A percentile compares a stretch with the other conserved stretches of the same genome.
phyloP scores from a whole-genome alignment of 352 stramenopile genomes.

The Phytophthora boehmeriae region DNA sequence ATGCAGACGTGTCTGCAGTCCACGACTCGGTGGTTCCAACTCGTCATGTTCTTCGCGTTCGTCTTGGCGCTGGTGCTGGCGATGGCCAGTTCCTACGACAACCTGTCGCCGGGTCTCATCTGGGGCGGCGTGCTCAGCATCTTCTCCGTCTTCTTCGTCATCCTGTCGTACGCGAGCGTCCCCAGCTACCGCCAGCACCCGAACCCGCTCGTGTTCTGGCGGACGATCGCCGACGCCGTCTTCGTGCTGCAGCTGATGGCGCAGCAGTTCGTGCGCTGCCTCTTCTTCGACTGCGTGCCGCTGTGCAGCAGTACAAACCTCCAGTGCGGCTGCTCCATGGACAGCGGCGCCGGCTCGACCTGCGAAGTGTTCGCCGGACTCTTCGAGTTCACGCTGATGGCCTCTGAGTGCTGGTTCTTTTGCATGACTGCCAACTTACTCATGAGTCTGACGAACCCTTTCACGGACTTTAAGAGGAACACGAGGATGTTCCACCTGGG shows the following conservation, averaged over 20 bases:
- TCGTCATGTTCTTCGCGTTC: slow-evolving; percentile 85
- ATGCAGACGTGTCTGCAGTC: slow-evolving; percentile 74
- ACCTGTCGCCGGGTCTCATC: slow-evolving; percentile 81
- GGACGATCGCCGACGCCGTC: slow-evolving; percentile 83
- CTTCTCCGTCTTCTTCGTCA: slow-evolving; percentile 89
- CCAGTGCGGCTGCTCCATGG: slow-evolving; percentile 77
- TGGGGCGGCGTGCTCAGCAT: slow-evolving; percentile 83
- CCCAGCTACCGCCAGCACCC: slow-evolving; percentile 83
- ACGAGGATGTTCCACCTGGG: slow-evolving; percentile 86
- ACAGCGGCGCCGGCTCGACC: slow-evolving; percentile 45
- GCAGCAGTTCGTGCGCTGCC: slow-evolving; percentile 80
- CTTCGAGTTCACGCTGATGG: slow-evolving; percentile 87
- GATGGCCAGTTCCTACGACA: slow-evolving; percentile 70
- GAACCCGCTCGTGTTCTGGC: slow-evolving; percentile 90
- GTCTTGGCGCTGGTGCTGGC: slow-evolving; percentile 62
- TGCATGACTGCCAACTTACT: slow-evolving; percentile 90
- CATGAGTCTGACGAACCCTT: slow-evolving; percentile 89
- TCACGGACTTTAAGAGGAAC: slow-evolving; percentile 91
- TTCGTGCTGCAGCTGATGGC: slow-evolving; percentile 85
- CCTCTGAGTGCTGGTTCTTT: slow-evolving; percentile 89
- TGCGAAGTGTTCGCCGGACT: slow-evolving; percentile 81
- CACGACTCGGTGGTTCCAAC: slow-evolving; percentile 84
- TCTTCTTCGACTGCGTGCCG: slow-evolving; percentile 83
- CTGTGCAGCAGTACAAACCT: slow-evolving; percentile 71
- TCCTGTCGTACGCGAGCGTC: slow-evolving; percentile 83